phyloP scores from a whole-genome alignment of 1,139 yeast genomes.

The Schwanniomyces etchellsii region DNA sequence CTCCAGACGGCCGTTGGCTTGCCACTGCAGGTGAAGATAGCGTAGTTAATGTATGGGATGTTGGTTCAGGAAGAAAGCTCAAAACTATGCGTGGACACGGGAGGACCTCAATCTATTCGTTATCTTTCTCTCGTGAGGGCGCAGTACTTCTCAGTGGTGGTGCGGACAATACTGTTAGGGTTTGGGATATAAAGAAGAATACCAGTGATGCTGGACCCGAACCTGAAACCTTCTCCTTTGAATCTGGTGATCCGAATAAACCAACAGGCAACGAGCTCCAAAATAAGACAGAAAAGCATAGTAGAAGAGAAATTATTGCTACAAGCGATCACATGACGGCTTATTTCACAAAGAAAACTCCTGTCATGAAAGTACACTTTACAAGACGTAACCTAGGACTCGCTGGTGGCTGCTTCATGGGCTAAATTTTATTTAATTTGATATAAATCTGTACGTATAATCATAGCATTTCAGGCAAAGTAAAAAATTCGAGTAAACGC shows the following conservation, averaged over 20 bases:
- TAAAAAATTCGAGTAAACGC: too few species aligned
- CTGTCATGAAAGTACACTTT: constrained; percentile 88
- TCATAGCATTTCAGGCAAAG: too few species aligned
- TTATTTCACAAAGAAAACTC: constrained; percentile 88
- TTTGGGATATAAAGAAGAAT: constrained; percentile 90
- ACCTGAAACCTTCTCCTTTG: constrained; percentile 62
- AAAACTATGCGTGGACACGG: constrained; percentile 92
- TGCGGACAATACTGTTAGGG: constrained; percentile 87
- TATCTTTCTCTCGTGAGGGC: constrained; percentile 84
- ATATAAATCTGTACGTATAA: too few species aligned
- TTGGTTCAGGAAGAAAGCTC: constrained; percentile 82
- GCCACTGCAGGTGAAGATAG: constrained; percentile 96
- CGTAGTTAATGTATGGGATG: constrained; percentile 87
- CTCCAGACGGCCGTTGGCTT: constrained; percentile 96
- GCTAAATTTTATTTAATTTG: too few species aligned
- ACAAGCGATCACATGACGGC: constrained; percentile 90
- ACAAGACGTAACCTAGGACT: constrained; percentile 86
- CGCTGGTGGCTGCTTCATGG: constrained; percentile 80
- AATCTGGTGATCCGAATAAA: constrained; percentile 8
- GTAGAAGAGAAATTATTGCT: constrained; percentile 68
- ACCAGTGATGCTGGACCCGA: constrained; percentile 77
- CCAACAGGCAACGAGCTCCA: constrained; percentile 5
- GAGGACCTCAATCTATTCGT: constrained; percentile 74
- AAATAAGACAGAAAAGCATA: constrained; percentile 33
- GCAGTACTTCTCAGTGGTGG: constrained; percentile 87